Percentiles rank a stretch among this genome's conserved stretches.
Conservation (phyloP, 805 yeast genomes). For the Ogataea naganishii region DNA sequence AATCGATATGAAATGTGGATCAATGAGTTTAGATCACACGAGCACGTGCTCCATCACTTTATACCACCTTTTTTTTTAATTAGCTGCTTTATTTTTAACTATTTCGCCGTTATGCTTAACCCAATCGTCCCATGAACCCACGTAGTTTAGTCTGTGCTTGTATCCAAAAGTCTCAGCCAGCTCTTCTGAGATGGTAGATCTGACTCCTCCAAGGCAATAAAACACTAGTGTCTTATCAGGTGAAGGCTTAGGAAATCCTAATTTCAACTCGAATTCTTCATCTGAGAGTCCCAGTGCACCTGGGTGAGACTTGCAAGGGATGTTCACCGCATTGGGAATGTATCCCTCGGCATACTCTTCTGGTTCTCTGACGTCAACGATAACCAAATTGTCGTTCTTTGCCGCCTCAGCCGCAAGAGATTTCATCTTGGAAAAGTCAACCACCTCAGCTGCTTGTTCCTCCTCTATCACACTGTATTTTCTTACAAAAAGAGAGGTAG, state of each 20-base stretch:
- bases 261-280: constrained; percentile 73
- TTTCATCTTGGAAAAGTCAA: constrained; percentile 24
- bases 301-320: constrained; percentile 86
- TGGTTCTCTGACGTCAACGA: constrained; percentile 93
- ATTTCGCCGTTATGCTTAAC: constrained; percentile 30
- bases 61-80: too few species aligned
- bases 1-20: background rate
- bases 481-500: constrained; percentile 5
- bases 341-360: constrained; percentile 61
- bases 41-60: too few species aligned
- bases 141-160: constrained; percentile 71
- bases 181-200: constrained; percentile 87
- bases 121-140: constrained; percentile 90
- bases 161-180: constrained; percentile 89
- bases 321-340: constrained; percentile 78
- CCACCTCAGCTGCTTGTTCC: constrained; percentile 21
- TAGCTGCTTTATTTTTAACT: constrained; percentile 10
- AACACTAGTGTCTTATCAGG: constrained; percentile 68
- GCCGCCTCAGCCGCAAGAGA: constrained; percentile 24
- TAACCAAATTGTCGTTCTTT: constrained; percentile 37
- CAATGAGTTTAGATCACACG: background rate
- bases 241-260: constrained; percentile 76
- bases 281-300: constrained; percentile 77
- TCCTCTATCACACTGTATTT: constrained; percentile 19
- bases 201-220: constrained; percentile 88